These are phyloP conservation scores for Aureobasidium musti DNA, from an alignment of 2,329 filamentous ascomycete genomes.

Conservation along the genomic window DNA sequence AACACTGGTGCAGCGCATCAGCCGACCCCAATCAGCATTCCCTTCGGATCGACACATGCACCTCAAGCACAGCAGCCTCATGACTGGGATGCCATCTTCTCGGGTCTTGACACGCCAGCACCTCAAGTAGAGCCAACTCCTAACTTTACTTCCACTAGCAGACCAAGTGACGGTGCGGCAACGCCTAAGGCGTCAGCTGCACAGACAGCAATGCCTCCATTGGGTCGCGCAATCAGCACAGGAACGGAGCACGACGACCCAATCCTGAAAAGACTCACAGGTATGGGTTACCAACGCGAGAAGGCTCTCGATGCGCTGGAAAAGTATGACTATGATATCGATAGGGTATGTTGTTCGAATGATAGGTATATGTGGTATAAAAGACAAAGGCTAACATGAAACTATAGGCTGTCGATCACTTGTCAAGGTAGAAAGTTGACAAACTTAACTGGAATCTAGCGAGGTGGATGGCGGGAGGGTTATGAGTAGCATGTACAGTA, in stretches of 20 bases:
- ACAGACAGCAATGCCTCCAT: slow-evolving; percentile 42
- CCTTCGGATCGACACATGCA: slow-evolving; percentile 31
- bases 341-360: slow-evolving; percentile 70
- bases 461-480: slow-evolving; percentile 16
- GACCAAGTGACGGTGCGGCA: slow-evolving; percentile 31
- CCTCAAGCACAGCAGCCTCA: slow-evolving; percentile 53
- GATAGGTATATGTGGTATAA: too few species aligned
- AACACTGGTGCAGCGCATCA: slow-evolving; percentile 29
- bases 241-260: slow-evolving; percentile 85
- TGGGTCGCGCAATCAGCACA: slow-evolving; percentile 70
- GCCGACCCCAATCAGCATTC: slow-evolving; percentile 36
- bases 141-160: background rate
- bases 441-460: slow-evolving; percentile 19
- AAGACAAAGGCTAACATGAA: slow-evolving; percentile 15
- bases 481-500: background rate
- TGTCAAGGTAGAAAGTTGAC: slow-evolving; percentile 29
- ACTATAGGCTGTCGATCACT: slow-evolving; percentile 31
- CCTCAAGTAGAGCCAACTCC: slow-evolving; percentile 10
- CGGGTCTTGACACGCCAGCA: slow-evolving; percentile 65
- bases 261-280: slow-evolving; percentile 82
- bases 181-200: slow-evolving; percentile 28
- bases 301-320: slow-evolving; percentile 80
- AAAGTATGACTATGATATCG: slow-evolving; percentile 94
- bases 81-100: slow-evolving; percentile 96
- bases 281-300: slow-evolving; percentile 80